phyloP scores from a whole-genome alignment of 2,329 filamentous ascomycete species.

The Fusarium sublunatum region DNA sequence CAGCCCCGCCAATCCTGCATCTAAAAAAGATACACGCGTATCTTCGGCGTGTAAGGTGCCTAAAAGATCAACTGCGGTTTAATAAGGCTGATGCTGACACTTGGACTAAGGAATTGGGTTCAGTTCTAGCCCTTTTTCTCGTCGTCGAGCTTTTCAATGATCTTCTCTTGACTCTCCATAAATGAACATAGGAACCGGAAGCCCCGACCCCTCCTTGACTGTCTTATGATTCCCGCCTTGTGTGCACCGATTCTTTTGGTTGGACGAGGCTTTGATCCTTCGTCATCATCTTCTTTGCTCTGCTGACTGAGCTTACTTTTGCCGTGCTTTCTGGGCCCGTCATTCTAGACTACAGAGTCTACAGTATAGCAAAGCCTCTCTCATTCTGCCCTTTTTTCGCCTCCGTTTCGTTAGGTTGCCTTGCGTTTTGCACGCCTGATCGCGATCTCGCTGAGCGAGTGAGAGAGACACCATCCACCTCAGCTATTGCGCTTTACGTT shows the following conservation, averaged over 20 bases:
- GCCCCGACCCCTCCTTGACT: conserved; percentile 21
- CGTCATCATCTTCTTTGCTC: conserved; percentile 22
- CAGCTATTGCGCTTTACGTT: conserved; percentile 6
- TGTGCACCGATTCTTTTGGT: conserved; percentile 9
- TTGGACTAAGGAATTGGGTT: conserved; percentile 19
- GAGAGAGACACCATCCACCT: background rate
- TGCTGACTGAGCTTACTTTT: conserved; percentile 30
- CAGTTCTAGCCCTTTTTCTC: conserved; percentile 14
- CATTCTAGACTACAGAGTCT: background rate
- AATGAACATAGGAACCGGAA: conserved; percentile 27
- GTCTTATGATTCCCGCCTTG: conserved; percentile 3
- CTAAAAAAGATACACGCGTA: conserved; percentile 25
- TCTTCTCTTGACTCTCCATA: conserved; percentile 22
- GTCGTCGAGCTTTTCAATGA: conserved; percentile 6
- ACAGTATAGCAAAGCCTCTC: background rate
- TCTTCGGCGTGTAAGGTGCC: conserved; percentile 5
- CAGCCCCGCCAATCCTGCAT: conserved; percentile 23
- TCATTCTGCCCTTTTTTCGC: conserved; percentile 1
- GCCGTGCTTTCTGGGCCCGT: background rate
- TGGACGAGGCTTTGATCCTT: conserved; percentile 7
- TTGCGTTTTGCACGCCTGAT: too few species aligned
- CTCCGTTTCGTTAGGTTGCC: too few species aligned
- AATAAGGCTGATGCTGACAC: conserved; percentile 42
- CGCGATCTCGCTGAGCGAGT: conserved; percentile 11
- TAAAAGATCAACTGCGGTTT: conserved; percentile 10